Evolutionary conservation across 169 alveolate genomes (phyloP), one percentile per base, ranked within the genome.

Genomic region (Plasmodium coatneyi): DNA sequence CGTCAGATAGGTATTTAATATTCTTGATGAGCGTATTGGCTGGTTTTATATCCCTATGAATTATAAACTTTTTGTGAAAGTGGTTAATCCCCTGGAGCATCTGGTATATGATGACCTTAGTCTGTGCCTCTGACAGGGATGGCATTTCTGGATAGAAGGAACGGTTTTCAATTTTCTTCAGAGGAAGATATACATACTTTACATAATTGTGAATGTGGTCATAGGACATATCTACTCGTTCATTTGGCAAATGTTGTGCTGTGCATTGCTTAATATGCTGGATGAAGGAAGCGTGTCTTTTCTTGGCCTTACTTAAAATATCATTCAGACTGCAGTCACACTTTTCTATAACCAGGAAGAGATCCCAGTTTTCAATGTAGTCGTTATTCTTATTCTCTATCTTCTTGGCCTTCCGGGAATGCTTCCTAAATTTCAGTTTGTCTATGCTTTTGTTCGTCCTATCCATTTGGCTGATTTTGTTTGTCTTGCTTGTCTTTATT

Each of bases 1-100:
- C 95, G 71, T 92, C 92, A 5, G 95, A 74, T 60, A 92, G 71
- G 43, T 92, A 83, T 14, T 83, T 80, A 34, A 49, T 91, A 92
- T 96, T 90, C 95, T 96, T 92, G 25, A 96, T 94, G n/a, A 96
- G 96, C 1, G 96, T 96, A 86, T 96, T 96, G n/a, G 96, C 97
- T 0, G 97, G 97, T 74, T 96, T 96, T 4, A 96, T 96, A 86
- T 96, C 97, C 43, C 97, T 66, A 78, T 96, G 97, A n/a, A 96
- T 96, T 2, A 96, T 92, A 32, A 96, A 93, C 52, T 96, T 80
- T 30, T 96, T 95, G 70, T 96, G 97, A 19, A 96, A 71, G 60
- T 93, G 96, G 28, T 95, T 84, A 25, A 95, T 87, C 7, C 97
- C 97, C 70, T 96, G 97, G 9, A 96, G 39, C 94, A 96, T 86